Base-by-base conservation (phyloP, 139 green algal species). In the Marvania coccoides region DNA sequence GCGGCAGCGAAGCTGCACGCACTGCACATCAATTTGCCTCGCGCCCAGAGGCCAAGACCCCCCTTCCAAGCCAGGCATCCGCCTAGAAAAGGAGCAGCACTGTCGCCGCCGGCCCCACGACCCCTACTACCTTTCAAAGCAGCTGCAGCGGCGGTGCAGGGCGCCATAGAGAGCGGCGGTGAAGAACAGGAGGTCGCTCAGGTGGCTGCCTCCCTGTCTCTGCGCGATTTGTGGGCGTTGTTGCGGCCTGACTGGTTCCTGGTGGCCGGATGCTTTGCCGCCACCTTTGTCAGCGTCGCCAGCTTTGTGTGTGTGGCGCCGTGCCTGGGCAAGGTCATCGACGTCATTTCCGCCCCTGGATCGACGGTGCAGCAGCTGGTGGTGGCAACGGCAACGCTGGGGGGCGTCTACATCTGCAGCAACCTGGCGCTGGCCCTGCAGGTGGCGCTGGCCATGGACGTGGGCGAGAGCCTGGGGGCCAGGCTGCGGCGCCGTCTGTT, bases 401-500 rank as follows among this genome's bases (percentile, higher is more conserved):
- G 63, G 3, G 54, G 40, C 3, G 63, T 66, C 3, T 77, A 77
- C 35, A 35, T 73, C 19, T 9, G 34, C 29, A 45, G 15, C n/a
- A 69, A 68, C 37, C 5, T 57, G 28, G 31, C 30, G n/a, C 15
- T 77, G 40, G 64, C 71, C 8, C 62, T 47, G 29, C 71, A 77
- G 62, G 71, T 77, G 47, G 42, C 48, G 28, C 65, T 77, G 56
- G 38, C 62, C 4, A 37, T 57, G 24, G 28, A 9, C 3, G 31
- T 67, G 42, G 55, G 53, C 5, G 71, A 77, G 71, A 39, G 26
- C 5, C 29, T 77, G 36, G 71, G 62, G 5, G 36, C 58, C n/a
- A 53, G 63, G 10, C 39, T 77, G 54, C 55, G 71, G 14, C 48
- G 46, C 35, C 55, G 47, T 31, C 65, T 77, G 38, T 77, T 77